phyloP scores from a whole-genome alignment of 495 filamentous ascomycete genomes.

The Pseudoneurospora amorphoporcata region DNA sequence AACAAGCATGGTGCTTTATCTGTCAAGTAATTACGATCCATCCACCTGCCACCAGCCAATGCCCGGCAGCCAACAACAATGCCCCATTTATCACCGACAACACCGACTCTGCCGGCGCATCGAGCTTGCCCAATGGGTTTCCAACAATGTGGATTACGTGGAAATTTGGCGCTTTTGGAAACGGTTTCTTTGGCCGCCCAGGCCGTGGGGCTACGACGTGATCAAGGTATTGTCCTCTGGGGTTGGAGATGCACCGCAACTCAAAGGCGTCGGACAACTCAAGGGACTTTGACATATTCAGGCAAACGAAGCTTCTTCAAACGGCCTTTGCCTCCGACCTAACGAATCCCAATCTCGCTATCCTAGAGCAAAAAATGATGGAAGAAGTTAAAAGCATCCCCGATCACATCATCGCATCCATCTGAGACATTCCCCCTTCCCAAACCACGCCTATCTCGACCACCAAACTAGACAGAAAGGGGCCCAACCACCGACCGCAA shows the following conservation, averaged over 20 bases:
- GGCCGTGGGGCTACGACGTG: neutral
- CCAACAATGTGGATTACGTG: neutral
- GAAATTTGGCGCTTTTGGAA: neutral
- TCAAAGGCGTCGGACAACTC: neutral
- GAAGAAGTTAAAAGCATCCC: neutral
- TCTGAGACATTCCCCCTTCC: neutral
- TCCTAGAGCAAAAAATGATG: neutral
- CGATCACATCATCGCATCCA: neutral
- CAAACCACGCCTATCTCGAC: neutral
- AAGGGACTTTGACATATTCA: neutral
- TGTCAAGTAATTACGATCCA: neutral
- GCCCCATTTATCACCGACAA: neutral
- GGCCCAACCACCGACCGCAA: neutral
- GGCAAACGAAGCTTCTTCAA: neutral
- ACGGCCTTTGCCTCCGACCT: neutral
- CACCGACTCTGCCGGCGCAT: neutral
- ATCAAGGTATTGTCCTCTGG: neutral
- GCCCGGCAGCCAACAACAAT: neutral
- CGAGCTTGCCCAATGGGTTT: neutral
- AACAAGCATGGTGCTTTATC: neutral
- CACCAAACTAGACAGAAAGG: neutral
- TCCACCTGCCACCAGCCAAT: neutral
- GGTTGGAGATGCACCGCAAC: neutral
- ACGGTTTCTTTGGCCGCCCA: neutral
- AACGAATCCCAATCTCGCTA: neutral